These are phyloP conservation scores for Chlorokybus atmophyticus DNA, from an alignment of 139 green algal species.

Conservation along the genomic window DNA sequence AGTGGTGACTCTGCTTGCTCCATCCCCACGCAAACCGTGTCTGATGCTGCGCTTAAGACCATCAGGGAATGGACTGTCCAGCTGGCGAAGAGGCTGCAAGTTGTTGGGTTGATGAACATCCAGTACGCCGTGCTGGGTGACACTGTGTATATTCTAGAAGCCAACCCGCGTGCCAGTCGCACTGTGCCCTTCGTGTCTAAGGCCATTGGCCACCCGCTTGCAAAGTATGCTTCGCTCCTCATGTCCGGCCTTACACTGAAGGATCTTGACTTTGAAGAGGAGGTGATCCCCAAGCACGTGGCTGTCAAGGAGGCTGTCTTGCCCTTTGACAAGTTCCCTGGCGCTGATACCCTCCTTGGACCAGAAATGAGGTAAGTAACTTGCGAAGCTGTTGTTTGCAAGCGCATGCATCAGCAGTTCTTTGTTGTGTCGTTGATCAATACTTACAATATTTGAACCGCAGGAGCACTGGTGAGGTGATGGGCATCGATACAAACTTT, in stretches of 20 bases:
- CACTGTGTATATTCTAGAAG: slow-evolving; percentile 94
- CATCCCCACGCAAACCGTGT: slow-evolving; percentile 82
- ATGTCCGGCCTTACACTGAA: slow-evolving; percentile 67
- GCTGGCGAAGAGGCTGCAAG: slow-evolving; percentile 73
- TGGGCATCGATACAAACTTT: slow-evolving; percentile 79
- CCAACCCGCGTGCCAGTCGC: slow-evolving; percentile 87
- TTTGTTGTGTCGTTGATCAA: too few species aligned
- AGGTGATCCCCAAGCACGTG: slow-evolving; percentile 75
- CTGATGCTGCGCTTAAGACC: slow-evolving; percentile 47
- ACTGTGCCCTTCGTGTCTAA: slow-evolving; percentile 98
- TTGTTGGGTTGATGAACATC: slow-evolving; percentile 97
- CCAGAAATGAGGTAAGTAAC: slow-evolving; percentile 98
- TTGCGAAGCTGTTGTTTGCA: too few species aligned
- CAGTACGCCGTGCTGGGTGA: slow-evolving; percentile 86
- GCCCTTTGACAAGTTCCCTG: slow-evolving; percentile 97
- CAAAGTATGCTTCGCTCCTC: slow-evolving; percentile 85
- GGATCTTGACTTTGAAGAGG: slow-evolving; percentile 54
- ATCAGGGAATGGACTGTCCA: slow-evolving; percentile 79
- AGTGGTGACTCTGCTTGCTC: slow-evolving; percentile 86
- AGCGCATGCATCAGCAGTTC: too few species aligned
- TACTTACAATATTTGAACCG: too few species aligned
- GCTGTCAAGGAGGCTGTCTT: slow-evolving; percentile 98
- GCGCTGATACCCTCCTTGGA: slow-evolving; percentile 88
- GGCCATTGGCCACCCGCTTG: slow-evolving; percentile 89
- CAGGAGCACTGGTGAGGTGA: slow-evolving; percentile 90